Percentiles rank a stretch among this genome's conserved stretches.
phyloP scores from a whole-genome alignment of 805 yeast species.

The Schwanniomyces sp. region DNA sequence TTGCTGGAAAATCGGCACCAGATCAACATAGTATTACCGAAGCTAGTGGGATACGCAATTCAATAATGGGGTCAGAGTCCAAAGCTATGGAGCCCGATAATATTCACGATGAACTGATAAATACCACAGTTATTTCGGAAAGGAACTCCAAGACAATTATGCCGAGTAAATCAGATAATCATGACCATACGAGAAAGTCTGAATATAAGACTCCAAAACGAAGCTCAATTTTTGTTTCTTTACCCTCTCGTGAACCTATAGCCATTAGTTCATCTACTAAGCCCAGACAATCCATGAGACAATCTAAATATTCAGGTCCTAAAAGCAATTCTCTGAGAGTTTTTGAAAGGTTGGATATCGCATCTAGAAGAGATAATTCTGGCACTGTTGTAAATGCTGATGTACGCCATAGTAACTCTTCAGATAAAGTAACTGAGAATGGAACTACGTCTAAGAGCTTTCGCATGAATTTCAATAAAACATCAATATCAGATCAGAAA shows the following conservation, averaged over 20 bases:
- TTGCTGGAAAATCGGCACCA: constrained; percentile 30
- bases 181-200: neutral
- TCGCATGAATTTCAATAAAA: neutral
- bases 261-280: constrained; percentile 18
- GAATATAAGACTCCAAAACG: constrained; percentile 26
- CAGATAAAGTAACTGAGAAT: neutral
- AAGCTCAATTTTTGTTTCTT: constrained; percentile 33
- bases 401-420: neutral
- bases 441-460: neutral
- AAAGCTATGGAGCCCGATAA: neutral
- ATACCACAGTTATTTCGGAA: neutral
- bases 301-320: neutral
- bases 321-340: constrained; percentile 17
- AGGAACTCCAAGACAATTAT: neutral
- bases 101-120: neutral
- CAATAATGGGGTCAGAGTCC: neutral
- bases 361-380: constrained; percentile 8
- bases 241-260: constrained; percentile 41
- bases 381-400: neutral
- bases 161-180: neutral
- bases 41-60: neutral
- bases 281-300: neutral
- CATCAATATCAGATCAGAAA: neutral
- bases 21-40: neutral
- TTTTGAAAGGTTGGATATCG: constrained; percentile 12